Evolutionary conservation across 2,329 filamentous ascomycete species (phyloP).

Genomic region (Aspergillus carbonarius): DNA sequence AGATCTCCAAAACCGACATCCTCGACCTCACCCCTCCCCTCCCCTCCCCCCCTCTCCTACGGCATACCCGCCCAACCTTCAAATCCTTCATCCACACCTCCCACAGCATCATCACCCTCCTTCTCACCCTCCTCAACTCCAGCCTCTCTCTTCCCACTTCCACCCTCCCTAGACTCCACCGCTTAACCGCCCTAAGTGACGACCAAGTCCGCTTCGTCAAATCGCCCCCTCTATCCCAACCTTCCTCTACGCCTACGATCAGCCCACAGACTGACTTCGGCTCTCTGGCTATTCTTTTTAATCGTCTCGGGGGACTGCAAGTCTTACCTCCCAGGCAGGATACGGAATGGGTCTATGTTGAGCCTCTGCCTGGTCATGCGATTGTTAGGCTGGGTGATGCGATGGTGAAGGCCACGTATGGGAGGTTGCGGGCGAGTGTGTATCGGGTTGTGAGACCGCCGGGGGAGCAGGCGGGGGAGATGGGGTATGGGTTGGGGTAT

Average conservation of each 20-base stretch:
- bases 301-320: conserved; percentile 56
- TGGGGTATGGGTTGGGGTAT: conserved; percentile 56
- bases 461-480: conserved; percentile 45
- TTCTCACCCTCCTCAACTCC: conserved; percentile 47
- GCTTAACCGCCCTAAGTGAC: conserved; percentile 43
- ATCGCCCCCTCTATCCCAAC: conserved; percentile 44
- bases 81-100: conserved; percentile 46
- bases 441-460: conserved; percentile 54
- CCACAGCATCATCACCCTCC: conserved; percentile 47
- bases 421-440: conserved; percentile 41
- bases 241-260: conserved; percentile 44
- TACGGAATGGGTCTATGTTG: conserved; percentile 54
- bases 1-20: conserved; percentile 56
- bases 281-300: conserved; percentile 57
- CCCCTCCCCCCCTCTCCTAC: conserved; percentile 46
- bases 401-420: conserved; percentile 47
- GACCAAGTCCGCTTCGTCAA: conserved; percentile 57
- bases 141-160: conserved; percentile 44
- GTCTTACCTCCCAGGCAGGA: conserved; percentile 46
- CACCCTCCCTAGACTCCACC: conserved; percentile 49
- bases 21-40: conserved; percentile 40
- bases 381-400: conserved; percentile 48
- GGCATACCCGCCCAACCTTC: conserved; percentile 37
- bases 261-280: conserved; percentile 60
- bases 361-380: conserved; percentile 50